Evolutionary conservation across 2,329 filamentous ascomycete species (phyloP).

Genomic region (Diaporthe eres): DNA sequence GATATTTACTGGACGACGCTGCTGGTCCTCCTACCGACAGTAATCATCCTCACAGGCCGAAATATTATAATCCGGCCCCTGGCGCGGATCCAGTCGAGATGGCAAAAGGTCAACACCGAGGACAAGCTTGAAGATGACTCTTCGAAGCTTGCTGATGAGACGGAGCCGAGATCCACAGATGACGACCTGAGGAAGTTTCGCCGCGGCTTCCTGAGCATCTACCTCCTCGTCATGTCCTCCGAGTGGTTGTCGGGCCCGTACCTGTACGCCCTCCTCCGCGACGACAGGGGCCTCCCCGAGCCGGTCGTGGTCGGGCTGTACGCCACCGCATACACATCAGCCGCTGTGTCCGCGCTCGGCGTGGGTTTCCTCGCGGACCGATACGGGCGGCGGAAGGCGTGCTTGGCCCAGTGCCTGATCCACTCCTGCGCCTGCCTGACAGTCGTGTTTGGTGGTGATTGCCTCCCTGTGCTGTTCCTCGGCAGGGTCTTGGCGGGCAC

Average conservation of each 20-base stretch:
- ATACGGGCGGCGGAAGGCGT: slow-evolving; percentile 41
- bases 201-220: slow-evolving; percentile 40
- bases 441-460: slow-evolving; percentile 38
- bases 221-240: slow-evolving; percentile 43
- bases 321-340: slow-evolving; percentile 42
- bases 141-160: neutral
- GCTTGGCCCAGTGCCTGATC: slow-evolving; percentile 41
- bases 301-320: slow-evolving; percentile 41
- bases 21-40: slow-evolving; percentile 40
- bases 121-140: neutral
- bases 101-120: slow-evolving; percentile 13
- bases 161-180: neutral
- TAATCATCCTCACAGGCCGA: slow-evolving; percentile 38
- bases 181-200: slow-evolving; percentile 36
- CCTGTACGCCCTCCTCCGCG: slow-evolving; percentile 43
- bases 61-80: slow-evolving; percentile 26
- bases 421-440: slow-evolving; percentile 41
- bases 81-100: slow-evolving; percentile 14
- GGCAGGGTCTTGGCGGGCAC: slow-evolving; percentile 65
- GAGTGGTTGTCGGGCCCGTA: slow-evolving; percentile 43
- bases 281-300: slow-evolving; percentile 42
- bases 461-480: slow-evolving; percentile 39
- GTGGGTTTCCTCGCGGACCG: slow-evolving; percentile 43
- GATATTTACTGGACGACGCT: slow-evolving; percentile 44
- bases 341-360: slow-evolving; percentile 42